These are phyloP conservation scores for Rhodosporidiobolus sp. DNA, from an alignment of 768 basidiomycete species.

Conservation along the genomic window DNA sequence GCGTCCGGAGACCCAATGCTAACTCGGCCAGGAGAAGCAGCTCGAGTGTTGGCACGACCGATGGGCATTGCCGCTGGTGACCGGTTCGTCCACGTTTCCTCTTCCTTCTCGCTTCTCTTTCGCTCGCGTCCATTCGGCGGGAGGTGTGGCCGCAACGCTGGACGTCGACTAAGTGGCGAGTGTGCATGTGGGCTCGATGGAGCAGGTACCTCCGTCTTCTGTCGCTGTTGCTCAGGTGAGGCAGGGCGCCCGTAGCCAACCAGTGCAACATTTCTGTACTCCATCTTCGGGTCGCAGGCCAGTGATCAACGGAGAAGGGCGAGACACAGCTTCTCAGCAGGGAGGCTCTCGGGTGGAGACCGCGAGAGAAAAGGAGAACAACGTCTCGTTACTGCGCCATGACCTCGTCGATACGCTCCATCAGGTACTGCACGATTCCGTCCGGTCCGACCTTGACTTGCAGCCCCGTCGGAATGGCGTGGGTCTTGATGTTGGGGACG, in stretches of 20 bases:
- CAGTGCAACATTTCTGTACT: too few species aligned
- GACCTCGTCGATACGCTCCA: constrained; percentile 35
- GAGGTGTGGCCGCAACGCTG: constrained; percentile 4
- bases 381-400: constrained; percentile 13
- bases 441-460: constrained; percentile 45
- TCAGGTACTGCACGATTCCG: constrained; percentile 44
- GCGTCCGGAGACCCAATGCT: constrained; percentile 29
- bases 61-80: constrained; percentile 41
- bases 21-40: constrained; percentile 34
- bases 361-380: too few species aligned
- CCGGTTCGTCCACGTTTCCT: constrained; percentile 14
- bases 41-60: constrained; percentile 29
- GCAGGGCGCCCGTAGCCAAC: too few species aligned
- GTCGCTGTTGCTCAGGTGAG: too few species aligned
- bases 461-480: constrained; percentile 46
- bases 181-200: constrained; percentile 40
- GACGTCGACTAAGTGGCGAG: constrained; percentile 44
- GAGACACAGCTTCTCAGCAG: too few species aligned
- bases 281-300: too few species aligned
- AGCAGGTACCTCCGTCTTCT: constrained; percentile 36
- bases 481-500: constrained; percentile 45
- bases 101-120: too few species aligned
- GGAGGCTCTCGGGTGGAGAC: too few species aligned
- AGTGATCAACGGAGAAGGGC: too few species aligned
- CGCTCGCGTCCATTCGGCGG: too few species aligned